Evolutionary conservation across 768 basidiomycete species (phyloP).

Genomic region (Kondoa subrosea): DNA sequence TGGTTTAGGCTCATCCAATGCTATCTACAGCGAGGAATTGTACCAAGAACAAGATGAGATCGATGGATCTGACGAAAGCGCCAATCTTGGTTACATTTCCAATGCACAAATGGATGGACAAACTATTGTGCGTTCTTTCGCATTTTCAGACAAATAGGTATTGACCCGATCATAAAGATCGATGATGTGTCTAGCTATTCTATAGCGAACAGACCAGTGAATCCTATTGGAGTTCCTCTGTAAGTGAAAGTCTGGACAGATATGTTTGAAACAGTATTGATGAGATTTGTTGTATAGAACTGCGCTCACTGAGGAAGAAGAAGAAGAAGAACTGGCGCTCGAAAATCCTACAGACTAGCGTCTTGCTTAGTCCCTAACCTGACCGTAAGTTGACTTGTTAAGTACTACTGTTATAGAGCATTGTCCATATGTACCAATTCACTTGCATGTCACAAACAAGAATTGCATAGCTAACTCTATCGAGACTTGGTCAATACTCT

Average conservation of each 20-base stretch:
- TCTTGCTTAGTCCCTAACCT: background rate
- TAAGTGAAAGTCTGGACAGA: background rate
- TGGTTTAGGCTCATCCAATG: background rate
- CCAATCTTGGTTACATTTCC: background rate
- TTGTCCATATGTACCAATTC: too few species aligned
- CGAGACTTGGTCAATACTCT: too few species aligned
- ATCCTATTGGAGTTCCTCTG: background rate
- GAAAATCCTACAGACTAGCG: background rate
- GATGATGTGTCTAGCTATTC: background rate
- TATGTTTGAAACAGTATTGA: background rate
- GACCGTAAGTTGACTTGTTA: background rate
- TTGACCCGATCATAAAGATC: background rate
- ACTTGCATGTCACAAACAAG: too few species aligned
- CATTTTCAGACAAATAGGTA: background rate
- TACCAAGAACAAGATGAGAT: constrained; percentile 8
- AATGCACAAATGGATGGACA: background rate
- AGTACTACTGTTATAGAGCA: background rate
- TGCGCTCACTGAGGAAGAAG: constrained; percentile 6
- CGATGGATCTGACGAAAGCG: background rate
- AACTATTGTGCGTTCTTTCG: background rate
- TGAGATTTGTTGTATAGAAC: background rate
- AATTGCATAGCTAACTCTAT: too few species aligned
- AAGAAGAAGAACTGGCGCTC: background rate
- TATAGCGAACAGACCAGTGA: background rate
- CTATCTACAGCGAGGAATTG: constrained; percentile 14